Conservation (phyloP, 495 filamentous ascomycete species). For the Podospora didyma region DNA sequence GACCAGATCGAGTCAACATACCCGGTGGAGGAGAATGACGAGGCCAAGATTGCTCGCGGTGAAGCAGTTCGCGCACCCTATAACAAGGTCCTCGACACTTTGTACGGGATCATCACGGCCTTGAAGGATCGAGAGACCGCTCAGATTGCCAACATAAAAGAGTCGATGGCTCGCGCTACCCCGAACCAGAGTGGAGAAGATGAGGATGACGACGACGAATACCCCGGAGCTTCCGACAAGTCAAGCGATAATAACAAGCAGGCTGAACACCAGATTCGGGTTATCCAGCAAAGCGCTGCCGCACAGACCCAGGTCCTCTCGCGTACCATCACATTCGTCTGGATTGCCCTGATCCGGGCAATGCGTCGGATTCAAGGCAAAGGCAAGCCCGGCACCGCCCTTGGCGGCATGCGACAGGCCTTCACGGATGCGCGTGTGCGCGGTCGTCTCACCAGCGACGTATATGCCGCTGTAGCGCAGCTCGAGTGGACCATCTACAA, state of each 20-base stretch:
- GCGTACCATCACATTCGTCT: constrained; percentile 79
- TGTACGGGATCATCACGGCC: constrained; percentile 75
- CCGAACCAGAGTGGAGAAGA: constrained; percentile 20
- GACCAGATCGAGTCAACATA: constrained; percentile 76
- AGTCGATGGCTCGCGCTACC: constrained; percentile 34
- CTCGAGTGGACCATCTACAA: constrained; percentile 96
- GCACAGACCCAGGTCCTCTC: constrained; percentile 69
- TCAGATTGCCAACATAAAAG: constrained; percentile 68
- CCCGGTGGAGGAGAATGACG: constrained; percentile 66
- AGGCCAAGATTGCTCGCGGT: constrained; percentile 63
- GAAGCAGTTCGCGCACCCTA: constrained; percentile 75
- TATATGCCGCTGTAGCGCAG: constrained; percentile 86
- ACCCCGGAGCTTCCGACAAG: constrained; percentile 49
- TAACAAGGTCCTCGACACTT: constrained; percentile 73
- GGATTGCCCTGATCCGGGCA: constrained; percentile 90
- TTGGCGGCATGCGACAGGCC: constrained; percentile 75
- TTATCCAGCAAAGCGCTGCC: constrained; percentile 64
- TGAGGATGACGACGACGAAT: constrained; percentile 58
- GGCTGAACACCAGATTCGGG: constrained; percentile 54
- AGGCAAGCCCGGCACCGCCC: constrained; percentile 56
- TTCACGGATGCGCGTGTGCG: constrained; percentile 82
- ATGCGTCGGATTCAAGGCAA: constrained; percentile 95
- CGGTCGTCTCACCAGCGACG: constrained; percentile 85
- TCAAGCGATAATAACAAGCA: constrained; percentile 54
- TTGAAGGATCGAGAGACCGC: constrained; percentile 67